Evolutionary conservation across 208 protist species (phyloP).

Genomic region (Acanthamoeba lugdunensis): DNA sequence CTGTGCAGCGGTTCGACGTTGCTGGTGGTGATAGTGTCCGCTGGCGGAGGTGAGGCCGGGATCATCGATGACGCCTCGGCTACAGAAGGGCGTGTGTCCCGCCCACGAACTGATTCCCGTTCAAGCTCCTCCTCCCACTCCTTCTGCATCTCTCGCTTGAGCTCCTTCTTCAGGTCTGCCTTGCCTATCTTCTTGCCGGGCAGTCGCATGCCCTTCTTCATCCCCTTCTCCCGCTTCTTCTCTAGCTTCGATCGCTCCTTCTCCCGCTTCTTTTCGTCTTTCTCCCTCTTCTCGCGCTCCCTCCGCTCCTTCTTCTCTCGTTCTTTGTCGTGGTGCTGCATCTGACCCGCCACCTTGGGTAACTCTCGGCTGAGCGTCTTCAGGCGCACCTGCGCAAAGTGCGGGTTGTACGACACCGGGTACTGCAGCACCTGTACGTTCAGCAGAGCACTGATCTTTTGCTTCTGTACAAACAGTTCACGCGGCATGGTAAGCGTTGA

Average conservation of each 20-base stretch:
- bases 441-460: conserved; percentile 24
- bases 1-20: not conserved
- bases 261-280: conserved; percentile 64
- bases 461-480: not conserved
- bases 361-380: not conserved
- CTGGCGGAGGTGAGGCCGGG: not conserved
- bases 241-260: conserved; percentile 64
- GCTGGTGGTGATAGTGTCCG: not conserved
- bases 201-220: conserved; percentile 58
- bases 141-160: conserved; percentile 67
- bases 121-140: conserved; percentile 73
- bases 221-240: conserved; percentile 72
- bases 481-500: not conserved
- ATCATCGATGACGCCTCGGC: too few species aligned
- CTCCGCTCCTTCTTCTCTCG: conserved; percentile 70
- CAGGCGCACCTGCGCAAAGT: conserved; percentile 52
- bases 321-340: conserved; percentile 1
- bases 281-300: conserved; percentile 56
- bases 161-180: conserved; percentile 49
- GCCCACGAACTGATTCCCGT: conserved; percentile 5
- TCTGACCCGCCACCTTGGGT: not conserved
- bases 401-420: conserved; percentile 53
- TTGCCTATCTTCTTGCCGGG: conserved; percentile 61
- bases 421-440: conserved; percentile 42
- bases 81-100: not conserved